Evolutionary conservation across 2,329 filamentous ascomycete genomes (phyloP), one percentile per base, ranked within the genome.

Genomic region (Hymenoscyphus fraxineus): DNA sequence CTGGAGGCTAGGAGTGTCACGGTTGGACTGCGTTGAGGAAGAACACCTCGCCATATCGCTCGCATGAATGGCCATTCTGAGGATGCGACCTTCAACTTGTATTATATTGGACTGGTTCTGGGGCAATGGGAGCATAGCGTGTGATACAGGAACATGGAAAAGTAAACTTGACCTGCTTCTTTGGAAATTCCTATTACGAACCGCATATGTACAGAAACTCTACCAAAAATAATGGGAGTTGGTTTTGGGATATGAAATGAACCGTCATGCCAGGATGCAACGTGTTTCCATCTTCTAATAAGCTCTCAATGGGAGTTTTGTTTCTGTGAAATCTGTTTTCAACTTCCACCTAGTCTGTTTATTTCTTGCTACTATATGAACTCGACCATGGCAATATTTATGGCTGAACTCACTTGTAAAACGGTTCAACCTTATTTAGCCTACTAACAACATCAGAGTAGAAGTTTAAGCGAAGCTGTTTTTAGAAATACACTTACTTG

Each of bases 71-170:
- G 54, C 27, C 19, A 56, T 62, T 58, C 63, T 27, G 54, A 60
- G 57, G 40, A 61, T 61, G 59, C 56, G 56, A 59, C 54, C 61
- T 63, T 59, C 55, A 59, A 61, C 51, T 55, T 69, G 69, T 70
- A 70, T 67, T 66, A 67, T 70, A 70, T 64, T 66, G 67, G 65
- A 22, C 63, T 60, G 64, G 63, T 39, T 66, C 59, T 66, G 60
- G 61, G 58, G 38, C 39, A 61, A 40, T 13, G 41, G 47, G 61
- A 57, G 65, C 65, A 64, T 60, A 63, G 19, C 47, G 22, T 13
- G 22, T 54, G 22, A 19, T 54, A 54, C 32, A 59, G 59, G 64
- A 62, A 40, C 60, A 63, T 59, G 66, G 61, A 59, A 68, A 66
- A 64, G 56, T 44, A 47, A 62, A 66, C 64, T 67, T 61, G 41